Conservation (phyloP, 2,329 filamentous ascomycete species). For the Podosphaera aphanis region DNA sequence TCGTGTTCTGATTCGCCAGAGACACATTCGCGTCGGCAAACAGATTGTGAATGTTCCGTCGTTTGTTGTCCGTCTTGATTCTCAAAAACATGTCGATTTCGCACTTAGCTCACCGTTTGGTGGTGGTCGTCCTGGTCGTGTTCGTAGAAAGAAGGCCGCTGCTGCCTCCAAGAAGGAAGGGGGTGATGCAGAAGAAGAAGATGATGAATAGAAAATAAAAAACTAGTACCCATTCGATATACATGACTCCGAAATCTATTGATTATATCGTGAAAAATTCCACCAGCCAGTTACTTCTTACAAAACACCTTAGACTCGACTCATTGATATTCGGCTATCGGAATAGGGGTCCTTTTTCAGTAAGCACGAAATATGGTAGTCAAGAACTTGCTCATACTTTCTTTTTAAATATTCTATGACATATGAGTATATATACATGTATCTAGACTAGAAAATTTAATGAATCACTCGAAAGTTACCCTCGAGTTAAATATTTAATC, state of each 20-base stretch:
- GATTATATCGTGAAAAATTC: too few relatives aligned
- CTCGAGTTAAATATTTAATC: too few relatives aligned
- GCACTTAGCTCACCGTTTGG: conserved; percentile 91
- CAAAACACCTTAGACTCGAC: too few relatives aligned
- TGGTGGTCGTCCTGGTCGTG: conserved; percentile 88
- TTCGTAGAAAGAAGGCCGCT: conserved; percentile 99
- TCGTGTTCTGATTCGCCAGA: conserved; percentile 97
- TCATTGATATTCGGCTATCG: too few relatives aligned
- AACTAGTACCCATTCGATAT: not conserved
- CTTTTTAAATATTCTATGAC: too few relatives aligned
- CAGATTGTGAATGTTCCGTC: conserved; percentile 99
- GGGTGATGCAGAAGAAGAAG: conserved; percentile 63
- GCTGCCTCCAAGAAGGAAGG: conserved; percentile 69
- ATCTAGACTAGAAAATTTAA: too few relatives aligned
- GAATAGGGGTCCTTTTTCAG: too few relatives aligned
- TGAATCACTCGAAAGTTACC: too few relatives aligned
- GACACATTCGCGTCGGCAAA: conserved; percentile 99
- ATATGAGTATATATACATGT: too few relatives aligned
- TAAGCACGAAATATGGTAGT: too few relatives aligned
- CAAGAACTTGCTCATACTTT: too few relatives aligned
- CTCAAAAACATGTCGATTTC: conserved; percentile 99
- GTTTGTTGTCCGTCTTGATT: conserved; percentile 98
- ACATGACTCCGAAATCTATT: not conserved
- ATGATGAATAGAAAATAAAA: conserved; percentile 18
- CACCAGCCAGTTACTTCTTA: too few relatives aligned